Conservation (phyloP, 139 green algal genomes). For the Chlorella sp. region DNA sequence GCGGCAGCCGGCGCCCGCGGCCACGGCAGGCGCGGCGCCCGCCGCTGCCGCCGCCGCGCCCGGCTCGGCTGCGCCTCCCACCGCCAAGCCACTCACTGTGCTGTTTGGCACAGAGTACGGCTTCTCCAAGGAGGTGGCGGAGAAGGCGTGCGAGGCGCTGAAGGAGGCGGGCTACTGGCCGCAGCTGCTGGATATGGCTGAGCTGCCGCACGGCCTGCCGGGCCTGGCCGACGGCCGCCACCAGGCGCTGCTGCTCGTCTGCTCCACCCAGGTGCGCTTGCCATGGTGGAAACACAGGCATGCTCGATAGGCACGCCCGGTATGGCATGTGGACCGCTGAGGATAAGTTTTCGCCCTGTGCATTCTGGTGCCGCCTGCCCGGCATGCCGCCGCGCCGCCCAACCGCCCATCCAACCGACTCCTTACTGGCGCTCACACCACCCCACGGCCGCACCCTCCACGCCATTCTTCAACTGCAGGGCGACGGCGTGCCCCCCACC, state of each 20-base stretch:
- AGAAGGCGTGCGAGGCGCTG: constrained; percentile 68
- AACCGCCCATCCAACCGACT: neutral
- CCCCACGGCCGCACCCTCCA: neutral
- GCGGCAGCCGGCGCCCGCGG: neutral
- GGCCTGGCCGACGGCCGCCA: constrained; percentile 44
- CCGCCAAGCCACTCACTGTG: constrained; percentile 67
- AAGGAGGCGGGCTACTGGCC: constrained; percentile 65
- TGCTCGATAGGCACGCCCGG: no score
- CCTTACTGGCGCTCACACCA: neutral
- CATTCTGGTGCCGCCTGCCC: no score
- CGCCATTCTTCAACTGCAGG: constrained; percentile 52
- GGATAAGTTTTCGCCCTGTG: no score
- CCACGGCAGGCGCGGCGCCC: neutral
- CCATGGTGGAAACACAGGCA: no score
- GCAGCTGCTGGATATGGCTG: constrained; percentile 81
- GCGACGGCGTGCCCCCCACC: constrained; percentile 87
- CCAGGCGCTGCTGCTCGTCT: constrained; percentile 78
- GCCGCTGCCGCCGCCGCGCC: neutral
- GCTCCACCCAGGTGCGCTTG: constrained; percentile 78
- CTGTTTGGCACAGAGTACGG: constrained; percentile 93
- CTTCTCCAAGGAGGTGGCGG: constrained; percentile 88
- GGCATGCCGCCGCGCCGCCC: neutral
- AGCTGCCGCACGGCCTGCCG: constrained; percentile 69
- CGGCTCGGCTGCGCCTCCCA: constrained; percentile 10
- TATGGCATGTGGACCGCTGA: no score